Conservation (phyloP, 164 flowering plant species). For the Vitis rupestris region DNA sequence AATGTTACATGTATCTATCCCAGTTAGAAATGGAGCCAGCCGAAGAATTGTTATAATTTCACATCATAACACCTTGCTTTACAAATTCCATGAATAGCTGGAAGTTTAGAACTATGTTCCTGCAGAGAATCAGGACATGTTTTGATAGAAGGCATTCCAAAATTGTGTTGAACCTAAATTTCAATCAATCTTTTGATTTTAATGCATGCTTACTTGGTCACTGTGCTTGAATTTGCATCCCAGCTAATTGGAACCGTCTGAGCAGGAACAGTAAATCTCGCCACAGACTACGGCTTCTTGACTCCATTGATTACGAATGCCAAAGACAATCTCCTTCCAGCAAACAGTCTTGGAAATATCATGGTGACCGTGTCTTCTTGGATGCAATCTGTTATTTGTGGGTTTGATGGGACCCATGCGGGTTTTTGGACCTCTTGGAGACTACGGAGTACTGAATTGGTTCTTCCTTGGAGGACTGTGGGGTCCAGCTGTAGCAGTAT, state of each 20-base stretch:
- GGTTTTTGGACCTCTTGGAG: constrained; percentile 19
- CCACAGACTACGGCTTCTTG: constrained; percentile 3
- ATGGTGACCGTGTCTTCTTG: not conserved
- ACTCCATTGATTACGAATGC: not conserved
- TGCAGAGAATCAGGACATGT: not conserved
- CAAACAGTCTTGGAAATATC: constrained; percentile 8
- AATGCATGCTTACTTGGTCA: too few species aligned
- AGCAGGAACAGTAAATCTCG: not conserved
- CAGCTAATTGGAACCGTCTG: constrained; percentile 4
- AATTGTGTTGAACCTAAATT: too few species aligned
- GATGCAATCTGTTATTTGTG: not conserved
- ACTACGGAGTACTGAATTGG: constrained; percentile 25
- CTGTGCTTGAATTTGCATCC: not conserved
- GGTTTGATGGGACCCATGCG: not conserved
- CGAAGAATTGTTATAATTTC: too few species aligned
- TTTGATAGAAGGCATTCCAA: too few species aligned
- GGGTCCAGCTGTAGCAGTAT: constrained; percentile 19
- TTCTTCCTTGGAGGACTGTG: constrained; percentile 22
- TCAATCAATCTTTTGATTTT: too few species aligned
- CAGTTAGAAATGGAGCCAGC: too few species aligned
- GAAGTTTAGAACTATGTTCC: too few species aligned
- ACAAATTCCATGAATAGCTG: too few species aligned
- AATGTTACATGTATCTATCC: too few species aligned
- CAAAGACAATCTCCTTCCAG: not conserved
- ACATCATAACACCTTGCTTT: too few species aligned